Base-by-base conservation (phyloP, 768 basidiomycete species). In the Mycena kentingensis region DNA sequence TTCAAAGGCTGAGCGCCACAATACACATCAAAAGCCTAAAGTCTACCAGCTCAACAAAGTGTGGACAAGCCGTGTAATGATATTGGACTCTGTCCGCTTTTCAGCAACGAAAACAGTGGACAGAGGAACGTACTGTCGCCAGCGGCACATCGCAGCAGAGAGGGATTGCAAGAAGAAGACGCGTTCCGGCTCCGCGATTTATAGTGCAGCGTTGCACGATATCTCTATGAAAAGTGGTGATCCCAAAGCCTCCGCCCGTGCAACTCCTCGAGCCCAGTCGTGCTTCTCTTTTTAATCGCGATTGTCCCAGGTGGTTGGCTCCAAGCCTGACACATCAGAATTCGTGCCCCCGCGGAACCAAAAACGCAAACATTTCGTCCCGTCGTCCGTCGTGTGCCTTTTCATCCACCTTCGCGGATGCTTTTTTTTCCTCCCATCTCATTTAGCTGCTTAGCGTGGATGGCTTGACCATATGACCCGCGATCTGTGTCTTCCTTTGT, bases 131-230 rank as follows among this genome's bases (percentile, higher is more conserved):
- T 57, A 89, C 88, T 87, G 84, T 74, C 86, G 80, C 78, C 77
- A 84, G 67, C 74, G 77, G 66, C 88, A 90, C 88, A 90, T 90
- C 55, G 54, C 63, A 59, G 58, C 37, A 39, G 52, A 44, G 58
- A 51, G 62, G 52, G 53, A 53, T 48, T 51, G 60, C 62, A 58
- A 58, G 58, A 54, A 55, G 60, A 32, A 46, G 35, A 49, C 46
- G 51, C 41, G 46, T 28, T 24, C 27, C 35, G 51, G 57, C 22
- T 41, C 13, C 26, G 47, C 31, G 46, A 32, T 55, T 60, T 60
- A 60, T 60, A 60, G n/a, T 13, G 29, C 38, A 28, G 49, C 36
- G 50, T 44, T 43, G 31, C 39, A 41, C 50, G 37, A 32, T 49
- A 57, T 52, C 55, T 51, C 50, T 42, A 31, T 32, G 36, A 57